Base-by-base conservation (phyloP, 1,284 basidiomycete species). In the Phaffia rhodozyma region DNA sequence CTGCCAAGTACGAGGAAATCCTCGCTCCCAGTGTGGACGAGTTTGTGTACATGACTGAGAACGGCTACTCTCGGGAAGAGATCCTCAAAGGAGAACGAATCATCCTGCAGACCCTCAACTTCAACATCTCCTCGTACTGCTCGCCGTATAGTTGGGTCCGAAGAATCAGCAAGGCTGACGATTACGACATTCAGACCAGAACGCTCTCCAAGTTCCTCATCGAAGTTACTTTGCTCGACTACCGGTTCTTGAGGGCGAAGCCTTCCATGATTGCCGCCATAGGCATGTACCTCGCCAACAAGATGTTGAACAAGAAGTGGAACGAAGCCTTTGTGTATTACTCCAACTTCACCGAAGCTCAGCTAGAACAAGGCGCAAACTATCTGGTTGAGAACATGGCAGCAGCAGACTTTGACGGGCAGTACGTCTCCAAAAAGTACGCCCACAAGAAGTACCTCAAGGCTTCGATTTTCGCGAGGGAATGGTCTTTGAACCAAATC, bases 131-230 rank as follows among this genome's bases (percentile, higher is more conserved):
- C 64, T 85, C 91, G 65, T 99, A 99, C 79, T 98, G 96, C 79
- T 96, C 94, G 56, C 96, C 96, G 1, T 98, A 98, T 79, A 93
- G 89, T 74, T 98, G 96, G 96, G 92, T 98, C 80, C 85, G 96
- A 68, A 86, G 87, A 71, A 98, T 99, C 76, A 94, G 90, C 80
- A 97, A 94, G 77, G 96, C 96, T 32, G 96, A 99, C 78, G 90
- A 97, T 77, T 99, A 98, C 75, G 92, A 98, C 74, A 87, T 98
- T 71, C 94, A 97, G 75, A 98, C 94, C 6, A 81, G 96, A 66
- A 99, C 96, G 16, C 79, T 99, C 63, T 87, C 89, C 80, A 99
- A 99, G 77, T 98, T 97, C 81, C 78, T 98, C 74, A 94, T 93
- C 73, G 96, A 99, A 77, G 89, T 96, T 56, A 96, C 92, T 9